Conservation (phyloP, 192 early-diverging fungal species). For the Rhizophagus clarus region DNA sequence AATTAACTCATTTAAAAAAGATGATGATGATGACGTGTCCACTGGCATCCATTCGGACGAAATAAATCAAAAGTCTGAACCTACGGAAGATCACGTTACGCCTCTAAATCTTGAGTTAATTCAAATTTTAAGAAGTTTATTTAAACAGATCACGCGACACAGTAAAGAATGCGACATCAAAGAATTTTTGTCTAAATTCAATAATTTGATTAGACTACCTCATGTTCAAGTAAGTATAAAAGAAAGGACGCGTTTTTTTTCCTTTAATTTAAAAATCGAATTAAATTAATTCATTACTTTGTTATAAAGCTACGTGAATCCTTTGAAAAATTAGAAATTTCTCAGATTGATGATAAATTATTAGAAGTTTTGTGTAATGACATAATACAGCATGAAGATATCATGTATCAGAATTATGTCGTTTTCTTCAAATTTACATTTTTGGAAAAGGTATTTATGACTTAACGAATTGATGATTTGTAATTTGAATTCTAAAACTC, state of each 20-base stretch:
- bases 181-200: neutral
- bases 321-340: neutral
- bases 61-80: neutral
- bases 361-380: constrained; percentile 3
- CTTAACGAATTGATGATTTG: neutral
- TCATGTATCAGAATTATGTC: constrained; percentile 22
- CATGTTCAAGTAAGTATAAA: neutral
- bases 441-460: constrained; percentile 21
- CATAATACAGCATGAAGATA: constrained; percentile 1
- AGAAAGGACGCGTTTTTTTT: no score
- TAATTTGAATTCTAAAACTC: neutral
- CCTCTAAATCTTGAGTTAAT: neutral
- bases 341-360: neutral
- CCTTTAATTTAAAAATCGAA: neutral
- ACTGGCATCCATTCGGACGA: neutral
- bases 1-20: neutral
- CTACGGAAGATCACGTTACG: neutral
- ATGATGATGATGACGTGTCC: neutral
- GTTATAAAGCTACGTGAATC: neutral
- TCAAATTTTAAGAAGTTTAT: neutral
- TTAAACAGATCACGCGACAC: neutral
- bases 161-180: neutral
- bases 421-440: constrained; percentile 13
- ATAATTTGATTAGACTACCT: neutral
- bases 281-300: neutral